Evolutionary conservation across 345 rosid genomes (phyloP).

Genomic region (Abelmoschus esculentus): DNA sequence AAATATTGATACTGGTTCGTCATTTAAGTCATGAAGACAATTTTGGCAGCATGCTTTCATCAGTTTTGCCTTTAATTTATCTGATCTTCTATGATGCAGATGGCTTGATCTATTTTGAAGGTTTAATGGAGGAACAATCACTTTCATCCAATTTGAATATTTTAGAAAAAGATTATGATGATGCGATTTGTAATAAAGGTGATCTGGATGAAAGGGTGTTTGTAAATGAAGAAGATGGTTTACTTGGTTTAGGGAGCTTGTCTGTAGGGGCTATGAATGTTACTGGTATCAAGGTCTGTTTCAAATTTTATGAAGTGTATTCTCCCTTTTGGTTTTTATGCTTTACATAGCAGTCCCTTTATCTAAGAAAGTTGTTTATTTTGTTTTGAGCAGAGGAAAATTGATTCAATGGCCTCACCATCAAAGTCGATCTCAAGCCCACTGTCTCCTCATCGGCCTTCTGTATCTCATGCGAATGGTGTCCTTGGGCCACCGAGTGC

Average conservation of each 20-base stretch:
- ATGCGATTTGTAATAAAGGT: constrained; percentile 50
- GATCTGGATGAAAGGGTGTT: constrained; percentile 85
- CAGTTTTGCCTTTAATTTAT: constrained; percentile 12
- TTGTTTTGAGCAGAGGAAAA: constrained; percentile 46
- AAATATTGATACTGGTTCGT: constrained; percentile 53
- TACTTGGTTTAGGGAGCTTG: constrained; percentile 64
- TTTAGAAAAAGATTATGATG: constrained; percentile 70
- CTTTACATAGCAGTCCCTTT: constrained; percentile 6
- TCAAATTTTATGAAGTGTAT: constrained; percentile 9
- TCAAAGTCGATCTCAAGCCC: constrained; percentile 70
- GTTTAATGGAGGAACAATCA: constrained; percentile 74
- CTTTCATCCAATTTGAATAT: constrained; percentile 47
- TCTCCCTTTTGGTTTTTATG: neutral
- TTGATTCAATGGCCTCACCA: constrained; percentile 71
- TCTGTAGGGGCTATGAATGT: constrained; percentile 55
- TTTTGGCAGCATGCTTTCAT: neutral
- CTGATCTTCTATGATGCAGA: constrained; percentile 38
- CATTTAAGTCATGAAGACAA: neutral
- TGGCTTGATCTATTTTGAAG: constrained; percentile 79
- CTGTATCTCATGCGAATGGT: constrained; percentile 57
- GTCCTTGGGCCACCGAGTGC: constrained; percentile 29
- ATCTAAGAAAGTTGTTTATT: neutral
- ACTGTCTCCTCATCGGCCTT: constrained; percentile 75
- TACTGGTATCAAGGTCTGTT: constrained; percentile 53
- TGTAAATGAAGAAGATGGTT: constrained; percentile 76